Evolutionary conservation across 169 alveolate genomes (phyloP), one percentile per base, ranked within the genome.

Genomic region (Cryptosporidium sp.): DNA sequence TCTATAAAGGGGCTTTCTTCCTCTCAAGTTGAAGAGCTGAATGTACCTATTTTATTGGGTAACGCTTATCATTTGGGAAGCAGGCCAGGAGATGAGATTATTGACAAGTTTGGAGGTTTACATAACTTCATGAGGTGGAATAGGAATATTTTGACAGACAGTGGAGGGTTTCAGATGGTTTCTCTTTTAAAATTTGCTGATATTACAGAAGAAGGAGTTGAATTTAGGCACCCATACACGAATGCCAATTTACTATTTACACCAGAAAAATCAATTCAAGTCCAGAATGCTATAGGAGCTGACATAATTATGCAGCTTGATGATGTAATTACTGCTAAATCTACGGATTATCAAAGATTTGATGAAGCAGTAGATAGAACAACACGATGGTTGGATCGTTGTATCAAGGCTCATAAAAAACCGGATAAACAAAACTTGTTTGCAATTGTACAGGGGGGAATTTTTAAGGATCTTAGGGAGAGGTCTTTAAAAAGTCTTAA

Each of bases 301-400:
- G 99, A 98, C 91, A 97, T 97, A 14, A 97, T 97, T 91, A 98
- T 98, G 99, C 99, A 98, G 62, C 91, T 98, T 50, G 99, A 98
- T 93, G 99, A 98, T 92, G 99, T 98, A 33, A 97, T 97, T 16
- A 85, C 96, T 31, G 93, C 97, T 16, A 62, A 85, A 52, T 93
- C 93, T 35, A 92, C 92, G 26, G 93, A 93, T 37, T 86, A 84
- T 31, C 55, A 91, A 6, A 65, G 94, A 58, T 55, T 93, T 31
- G 94, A 91, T 39, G 91, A 87, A 48, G 92, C 92, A 62, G 94
- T 97, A 91, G 97, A 96, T 35, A 93, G 99, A 62, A 95, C 99
- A 21, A 93, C 95, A n/a, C 92, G 99, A 87, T 96, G 98, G 96
- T 92, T 97, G 50, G 99, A 98, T 87, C 96, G 99, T 69, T 97